Base-by-base conservation (phyloP, 768 basidiomycete genomes). In the Lactarius trivialis region DNA sequence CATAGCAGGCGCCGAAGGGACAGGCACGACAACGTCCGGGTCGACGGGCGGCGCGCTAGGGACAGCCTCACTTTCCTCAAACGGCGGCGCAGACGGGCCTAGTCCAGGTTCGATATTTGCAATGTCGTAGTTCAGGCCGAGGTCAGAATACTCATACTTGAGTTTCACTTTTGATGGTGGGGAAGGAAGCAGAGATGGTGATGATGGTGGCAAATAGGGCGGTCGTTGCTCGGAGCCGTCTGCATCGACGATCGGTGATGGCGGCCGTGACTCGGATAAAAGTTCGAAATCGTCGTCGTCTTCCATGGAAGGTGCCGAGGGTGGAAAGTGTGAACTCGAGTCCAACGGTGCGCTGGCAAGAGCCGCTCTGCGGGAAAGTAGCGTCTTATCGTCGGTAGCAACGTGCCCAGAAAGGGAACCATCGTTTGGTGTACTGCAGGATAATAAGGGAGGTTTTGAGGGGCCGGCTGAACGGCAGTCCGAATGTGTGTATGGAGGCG, bases 321-420 rank as follows among this genome's bases (percentile, higher is more conserved):
- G 61, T 39, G 57, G 39, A 21, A 49, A 7, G 5, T 36, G 43
- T 28, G 52, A 21, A 17, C 21, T 30, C 3, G 33, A 7, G n/a
- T 4, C 61, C 19, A 7, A 36, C 12, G 61, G 51, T 24, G 64
- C 61, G 36, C 69, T 70, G 48, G 56, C 71, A 48, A 73, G 37
- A 7, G 66, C 62, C 5, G 69, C 70, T 68, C 74, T 68, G 24
- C 65, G 71, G n/a, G 73, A 71, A 5, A 76, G 69, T 17, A 73
- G 30, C 3, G 67, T 66, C 65, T 76, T 76, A 63, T 76, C 75
- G 59, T 76, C 75, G 3, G 74, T 74, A 15, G 75, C 75, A 24
- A 76, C 69, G 52, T 76, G 75, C 17, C 71, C 73, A 12, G 68
- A 66, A 55, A 69, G 62, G 49, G 64, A 30, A 60, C 41, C 17